Conservation (phyloP, 2,329 filamentous ascomycete species). For the Ceratocystis huliohia region DNA sequence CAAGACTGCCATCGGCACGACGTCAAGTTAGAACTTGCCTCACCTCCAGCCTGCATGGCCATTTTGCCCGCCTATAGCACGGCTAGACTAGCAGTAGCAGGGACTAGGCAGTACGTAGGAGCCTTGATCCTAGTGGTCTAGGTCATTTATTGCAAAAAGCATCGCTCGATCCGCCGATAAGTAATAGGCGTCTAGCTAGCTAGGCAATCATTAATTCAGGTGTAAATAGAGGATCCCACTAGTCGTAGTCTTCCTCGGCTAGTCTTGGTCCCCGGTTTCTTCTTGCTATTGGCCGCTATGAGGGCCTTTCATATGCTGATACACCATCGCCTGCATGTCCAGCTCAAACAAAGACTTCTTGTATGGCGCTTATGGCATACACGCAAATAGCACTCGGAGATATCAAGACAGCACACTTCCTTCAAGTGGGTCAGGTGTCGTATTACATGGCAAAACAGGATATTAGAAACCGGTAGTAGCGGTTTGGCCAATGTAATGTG, state of each 20-base stretch:
- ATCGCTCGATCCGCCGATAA: background rate
- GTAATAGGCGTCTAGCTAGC: too few species aligned
- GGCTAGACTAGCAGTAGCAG: background rate
- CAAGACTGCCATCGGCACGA: too few species aligned
- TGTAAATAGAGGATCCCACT: background rate
- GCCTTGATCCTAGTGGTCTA: background rate
- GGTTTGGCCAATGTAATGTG: background rate
- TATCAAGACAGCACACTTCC: background rate
- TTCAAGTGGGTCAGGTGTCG: background rate
- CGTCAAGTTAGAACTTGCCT: background rate
- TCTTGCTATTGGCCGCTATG: background rate
- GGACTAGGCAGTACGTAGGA: background rate
- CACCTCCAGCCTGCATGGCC: background rate
- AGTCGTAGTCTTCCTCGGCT: background rate
- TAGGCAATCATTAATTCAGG: background rate
- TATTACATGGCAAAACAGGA: background rate
- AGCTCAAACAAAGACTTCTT: background rate
- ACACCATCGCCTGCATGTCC: background rate
- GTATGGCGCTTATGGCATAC: too few species aligned
- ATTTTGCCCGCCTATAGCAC: too few species aligned
- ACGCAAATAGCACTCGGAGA: too few species aligned
- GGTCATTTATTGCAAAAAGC: background rate
- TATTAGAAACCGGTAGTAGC: background rate
- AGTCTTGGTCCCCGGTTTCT: background rate
- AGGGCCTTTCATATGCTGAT: background rate